Evolutionary conservation across 257 asterid genomes (phyloP), one percentile per base, ranked within the genome.

Genomic region (Fraxinus americana): DNA sequence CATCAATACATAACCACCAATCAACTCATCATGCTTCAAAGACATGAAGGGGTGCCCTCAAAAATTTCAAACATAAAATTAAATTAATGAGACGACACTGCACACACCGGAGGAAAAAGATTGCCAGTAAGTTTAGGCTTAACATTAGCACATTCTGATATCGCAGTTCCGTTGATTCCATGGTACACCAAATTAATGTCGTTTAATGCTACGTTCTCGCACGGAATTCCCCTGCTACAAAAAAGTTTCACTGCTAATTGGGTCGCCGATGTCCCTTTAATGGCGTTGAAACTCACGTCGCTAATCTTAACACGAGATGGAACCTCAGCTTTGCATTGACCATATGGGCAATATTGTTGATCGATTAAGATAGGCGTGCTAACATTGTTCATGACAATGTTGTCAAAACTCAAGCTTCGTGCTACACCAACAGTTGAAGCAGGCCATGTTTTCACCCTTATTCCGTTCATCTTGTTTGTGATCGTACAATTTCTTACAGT

Each of bases 381-480:
- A 1, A 86, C 90, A 17, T 81, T 84, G 75, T 81, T 67, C 80
- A 86, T 82, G 65, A 73, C 35, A n/a, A 83, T 77, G 75, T 82
- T 72, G 16, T 75, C 70, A 70, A 81, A 86, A 9, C 72, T 75
- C 78, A 86, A 65, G 77, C 70, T 67, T 0, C 78, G 66, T 0
- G 86, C 84, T 7, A 74, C 48, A 9, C 81, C 80, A 13, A 59
- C 73, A 4, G 43, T n/a, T 4, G 88, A 76, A 17, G 82, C 75
- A 0, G 87, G 85, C 84, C 86, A 84, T 13, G 87, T 87, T 59
- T 82, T 84, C 0, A 87, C 54, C 68, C 90, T 84, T 1, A 79
- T 61, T 0, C 90, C 90, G 32, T 80, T 77, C n/a, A 75, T 68
- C 5, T 88, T 84, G 59, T 75, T 77, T 0, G 82, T 50, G 7